Base-by-base conservation (phyloP, 495 filamentous ascomycete genomes). In the Daldinia vernicosa region DNA sequence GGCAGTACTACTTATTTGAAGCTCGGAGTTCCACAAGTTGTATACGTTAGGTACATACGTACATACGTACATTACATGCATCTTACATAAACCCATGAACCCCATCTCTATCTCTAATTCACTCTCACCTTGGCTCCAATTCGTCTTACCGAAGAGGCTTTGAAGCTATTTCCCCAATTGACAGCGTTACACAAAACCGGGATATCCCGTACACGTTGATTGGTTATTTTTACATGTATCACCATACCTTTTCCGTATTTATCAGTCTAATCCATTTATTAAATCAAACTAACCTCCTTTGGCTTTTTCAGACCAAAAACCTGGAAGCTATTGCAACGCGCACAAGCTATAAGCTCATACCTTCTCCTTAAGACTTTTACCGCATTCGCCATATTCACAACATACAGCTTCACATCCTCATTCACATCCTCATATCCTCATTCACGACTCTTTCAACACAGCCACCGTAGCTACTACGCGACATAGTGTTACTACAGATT, bases 101-200 rank as follows among this genome's bases (percentile, higher is more conserved):
- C n/a, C n/a, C n/a, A n/a, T n/a, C n/a, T n/a, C n/a, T n/a, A n/a
- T n/a, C n/a, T n/a, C 30, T 50, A 12, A 2, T 4, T 28, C 24
- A 51, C 28, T 26, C 50, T 71, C 63, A 72, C 69, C 69, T 72
- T 52, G 35, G n/a, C 24, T 26, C 56, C 17, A 43, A 61, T 72
- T 58, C 19, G 65, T 52, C 53, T 64, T 47, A 72, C 64, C 59
- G 59, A 72, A 56, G 53, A 56, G 30, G 51, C n/a, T 53, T 30
- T 6, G 28, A 53, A 69, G 9, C 22, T 53, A 30, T 17, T 69
- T 69, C 57, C 62, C 61, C 61, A 69, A 72, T 61, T 59, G 39
- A 61, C 26, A 73, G 28, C 39, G 66, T 73, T 66, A 60, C 66
- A 69, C 66, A n/a, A 22, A 17, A 66, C 70, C 70, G 66, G 70